Evolutionary conservation across 306 rosid species (phyloP), one percentile per base, ranked within the genome.

Genomic region (Prunus davidiana): DNA sequence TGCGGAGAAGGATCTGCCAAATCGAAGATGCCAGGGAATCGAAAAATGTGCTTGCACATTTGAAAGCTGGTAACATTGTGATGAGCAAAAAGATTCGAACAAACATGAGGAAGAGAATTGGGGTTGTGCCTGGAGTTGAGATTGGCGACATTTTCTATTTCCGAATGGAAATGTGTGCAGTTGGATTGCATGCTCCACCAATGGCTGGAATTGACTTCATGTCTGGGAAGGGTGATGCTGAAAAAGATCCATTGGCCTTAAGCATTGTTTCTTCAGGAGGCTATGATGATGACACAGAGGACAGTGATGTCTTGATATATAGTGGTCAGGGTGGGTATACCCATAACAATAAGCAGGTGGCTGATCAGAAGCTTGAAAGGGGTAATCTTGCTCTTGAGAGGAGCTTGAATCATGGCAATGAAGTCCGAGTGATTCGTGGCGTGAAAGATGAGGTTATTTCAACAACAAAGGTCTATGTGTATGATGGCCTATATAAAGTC

Each of bases 341-440:
- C 78, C 80, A 76, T 52, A 88, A 78, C 79, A 87, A 88, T 9
- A 90, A 79, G 76, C 72, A 72, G n/a, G 79, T 24, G 60, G 27
- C 71, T 77, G 92, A 90, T 81, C 92, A 90, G 84, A 90, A 88
- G 87, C 96, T 90, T 83, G 84, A 83, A 66, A 79, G 96, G 79
- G 92, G 96, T 20, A 90, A 90, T 81, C 96, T 90, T 60, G 89
- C 96, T 62, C 76, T 90, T 58, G 88, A 90, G 57, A 86, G 54
- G 79, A 90, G 89, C 82, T 62, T 82, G 24, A 73, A 76, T 3
- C 83, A 84, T 9, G 75, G 75, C 5, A 86, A 88, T 62, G 92
- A 84, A 63, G 71, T 90, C 20, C 83, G 96, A 83, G 92, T 90
- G 50, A 84, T 90, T 41, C 86, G 96, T 24, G 96, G 92, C 9